These are phyloP conservation scores for Raphanus raphanistrum DNA, from an alignment of 345 rosid genomes.

Conservation along the genomic window DNA sequence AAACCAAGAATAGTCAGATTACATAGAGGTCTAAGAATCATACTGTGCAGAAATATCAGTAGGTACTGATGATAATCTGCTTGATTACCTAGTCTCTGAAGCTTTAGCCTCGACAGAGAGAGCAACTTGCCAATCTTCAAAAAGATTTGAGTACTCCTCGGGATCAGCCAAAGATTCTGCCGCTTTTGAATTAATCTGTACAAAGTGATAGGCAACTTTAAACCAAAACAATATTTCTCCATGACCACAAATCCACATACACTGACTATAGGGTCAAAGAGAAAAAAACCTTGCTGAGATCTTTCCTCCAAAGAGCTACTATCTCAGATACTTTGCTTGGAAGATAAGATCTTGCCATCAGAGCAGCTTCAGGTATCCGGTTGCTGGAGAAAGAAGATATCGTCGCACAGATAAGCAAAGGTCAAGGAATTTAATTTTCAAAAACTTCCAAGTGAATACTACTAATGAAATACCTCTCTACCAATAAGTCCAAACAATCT, in stretches of 20 bases:
- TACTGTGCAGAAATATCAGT: neutral
- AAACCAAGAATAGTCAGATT: conserved; percentile 31
- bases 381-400: conserved; percentile 56
- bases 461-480: conserved; percentile 66
- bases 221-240: conserved; percentile 1
- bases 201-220: conserved; percentile 12
- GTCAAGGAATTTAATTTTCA: conserved; percentile 5
- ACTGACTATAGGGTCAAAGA: neutral
- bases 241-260: neutral
- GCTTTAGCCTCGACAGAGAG: conserved; percentile 76
- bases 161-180: conserved; percentile 99
- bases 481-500: conserved; percentile 87
- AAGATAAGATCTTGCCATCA: conserved; percentile 96
- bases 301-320: conserved; percentile 94
- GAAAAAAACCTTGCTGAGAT: conserved; percentile 70
- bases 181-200: conserved; percentile 92
- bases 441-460: conserved; percentile 14
- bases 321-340: conserved; percentile 98
- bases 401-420: conserved; percentile 17
- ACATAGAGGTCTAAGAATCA: conserved; percentile 1
- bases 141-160: conserved; percentile 91
- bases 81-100: conserved; percentile 66
- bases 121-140: conserved; percentile 98
- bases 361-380: conserved; percentile 99
- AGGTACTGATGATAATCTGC: neutral